phyloP scores from a whole-genome alignment of 345 rosid genomes.

The Citrus inodora region DNA sequence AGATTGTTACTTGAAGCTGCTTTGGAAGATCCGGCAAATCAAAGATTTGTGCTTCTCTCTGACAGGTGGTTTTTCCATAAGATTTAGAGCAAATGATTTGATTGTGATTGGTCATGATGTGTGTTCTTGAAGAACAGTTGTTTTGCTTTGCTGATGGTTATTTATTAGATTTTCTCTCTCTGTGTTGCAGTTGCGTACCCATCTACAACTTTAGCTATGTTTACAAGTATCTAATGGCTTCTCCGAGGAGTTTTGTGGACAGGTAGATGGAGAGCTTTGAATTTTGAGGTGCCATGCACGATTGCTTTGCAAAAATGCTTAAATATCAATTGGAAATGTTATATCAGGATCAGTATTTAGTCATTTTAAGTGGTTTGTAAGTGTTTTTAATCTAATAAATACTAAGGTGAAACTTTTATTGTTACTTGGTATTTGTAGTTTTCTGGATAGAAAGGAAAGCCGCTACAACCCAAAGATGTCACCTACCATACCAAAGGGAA shows the following conservation, averaged over 20 bases:
- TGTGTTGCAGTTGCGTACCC: slow-evolving; percentile 81
- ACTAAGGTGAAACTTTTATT: not conserved
- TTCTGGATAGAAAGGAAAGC: slow-evolving; percentile 61
- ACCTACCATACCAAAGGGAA: slow-evolving; percentile 50
- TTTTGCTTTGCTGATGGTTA: not conserved
- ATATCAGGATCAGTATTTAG: slow-evolving; percentile 12
- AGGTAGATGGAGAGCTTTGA: slow-evolving; percentile 61
- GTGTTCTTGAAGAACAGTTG: not conserved
- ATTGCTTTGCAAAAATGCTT: slow-evolving; percentile 13
- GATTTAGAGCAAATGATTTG: not conserved
- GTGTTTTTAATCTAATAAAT: not conserved
- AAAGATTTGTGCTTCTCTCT: slow-evolving; percentile 86
- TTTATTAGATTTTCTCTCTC: slow-evolving; percentile 1
- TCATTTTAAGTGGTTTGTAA: slow-evolving; percentile 12
- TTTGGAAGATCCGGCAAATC: slow-evolving; percentile 74
- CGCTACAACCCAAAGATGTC: slow-evolving; percentile 78
- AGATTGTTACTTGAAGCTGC: slow-evolving; percentile 72
- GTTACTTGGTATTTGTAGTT: slow-evolving; percentile 41
- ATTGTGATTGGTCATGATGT: not conserved
- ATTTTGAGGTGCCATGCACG: slow-evolving; percentile 36
- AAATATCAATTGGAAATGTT: not conserved
- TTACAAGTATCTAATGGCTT: slow-evolving; percentile 74
- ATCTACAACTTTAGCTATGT: slow-evolving; percentile 78
- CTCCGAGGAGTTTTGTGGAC: slow-evolving; percentile 85
- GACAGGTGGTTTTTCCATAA: slow-evolving; percentile 53